Evolutionary conservation across 2,329 filamentous ascomycete genomes (phyloP).

Genomic region (Coniochaeta prunicola): DNA sequence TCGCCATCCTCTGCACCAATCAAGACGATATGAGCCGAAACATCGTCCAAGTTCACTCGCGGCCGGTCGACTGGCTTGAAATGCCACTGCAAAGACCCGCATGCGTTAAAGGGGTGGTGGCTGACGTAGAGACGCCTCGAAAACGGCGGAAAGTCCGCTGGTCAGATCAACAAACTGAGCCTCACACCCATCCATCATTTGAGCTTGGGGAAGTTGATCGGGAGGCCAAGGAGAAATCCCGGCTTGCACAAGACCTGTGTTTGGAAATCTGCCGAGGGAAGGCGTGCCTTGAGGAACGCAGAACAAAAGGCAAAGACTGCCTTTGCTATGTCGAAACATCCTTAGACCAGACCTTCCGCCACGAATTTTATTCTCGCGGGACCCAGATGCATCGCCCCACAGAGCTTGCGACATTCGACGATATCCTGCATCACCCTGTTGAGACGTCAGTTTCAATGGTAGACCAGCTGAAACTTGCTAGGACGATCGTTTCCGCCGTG

Average conservation of each 20-base stretch:
- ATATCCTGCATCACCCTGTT: background rate
- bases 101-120: background rate
- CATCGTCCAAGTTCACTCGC: background rate
- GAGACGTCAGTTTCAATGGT: background rate
- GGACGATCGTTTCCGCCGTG: background rate
- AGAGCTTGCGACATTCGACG: background rate
- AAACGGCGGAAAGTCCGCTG: background rate
- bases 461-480: background rate
- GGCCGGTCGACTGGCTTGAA: background rate
- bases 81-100: background rate
- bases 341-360: background rate
- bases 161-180: background rate
- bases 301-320: background rate
- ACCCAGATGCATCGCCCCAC: background rate
- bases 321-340: background rate
- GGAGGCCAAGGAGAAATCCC: background rate
- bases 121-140: background rate
- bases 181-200: background rate
- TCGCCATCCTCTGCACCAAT: background rate
- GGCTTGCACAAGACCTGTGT: background rate
- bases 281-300: background rate
- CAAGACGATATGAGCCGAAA: background rate
- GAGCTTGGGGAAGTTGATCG: background rate
- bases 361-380: background rate
- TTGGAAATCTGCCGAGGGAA: background rate